These are phyloP conservation scores for Pseudozyma hubeiensis DNA, from an alignment of 1,284 basidiomycete species.

Conservation along the genomic window DNA sequence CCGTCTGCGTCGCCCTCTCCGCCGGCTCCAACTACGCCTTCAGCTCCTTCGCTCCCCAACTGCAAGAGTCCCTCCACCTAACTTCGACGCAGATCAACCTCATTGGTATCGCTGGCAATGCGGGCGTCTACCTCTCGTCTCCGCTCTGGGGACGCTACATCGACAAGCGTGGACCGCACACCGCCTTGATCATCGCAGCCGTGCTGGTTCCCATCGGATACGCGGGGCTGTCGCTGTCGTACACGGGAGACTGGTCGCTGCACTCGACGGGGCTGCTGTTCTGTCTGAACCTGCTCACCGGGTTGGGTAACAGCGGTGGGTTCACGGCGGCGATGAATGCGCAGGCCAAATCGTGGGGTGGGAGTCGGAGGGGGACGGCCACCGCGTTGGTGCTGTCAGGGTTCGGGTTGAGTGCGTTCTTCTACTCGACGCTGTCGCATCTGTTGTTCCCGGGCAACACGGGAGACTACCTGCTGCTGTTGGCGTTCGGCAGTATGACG, in stretches of 20 bases:
- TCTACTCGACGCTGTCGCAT: slow-evolving; percentile 79
- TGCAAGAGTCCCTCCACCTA: slow-evolving; percentile 66
- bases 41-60: slow-evolving; percentile 68
- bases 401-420: slow-evolving; percentile 85
- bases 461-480: slow-evolving; percentile 77
- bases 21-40: slow-evolving; percentile 69
- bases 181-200: slow-evolving; percentile 52
- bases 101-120: slow-evolving; percentile 69
- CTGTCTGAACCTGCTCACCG: slow-evolving; percentile 58
- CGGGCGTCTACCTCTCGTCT: slow-evolving; percentile 67
- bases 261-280: slow-evolving; percentile 50
- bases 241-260: slow-evolving; percentile 38
- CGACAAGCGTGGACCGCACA: slow-evolving; percentile 59
- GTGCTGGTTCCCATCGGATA: slow-evolving; percentile 58
- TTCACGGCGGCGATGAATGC: slow-evolving; percentile 68
- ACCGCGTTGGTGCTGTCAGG: slow-evolving; percentile 81
- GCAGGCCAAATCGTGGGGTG: slow-evolving; percentile 65
- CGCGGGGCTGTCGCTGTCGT: slow-evolving; percentile 46
- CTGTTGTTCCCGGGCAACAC: slow-evolving; percentile 78
- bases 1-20: slow-evolving; percentile 63
- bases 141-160: slow-evolving; percentile 65
- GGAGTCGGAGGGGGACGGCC: slow-evolving; percentile 74
- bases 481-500: slow-evolving; percentile 77
- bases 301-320: slow-evolving; percentile 61
- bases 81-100: slow-evolving; percentile 68